Percentiles rank a stretch among this genome's conserved stretches.
Evolutionary conservation across 805 yeast genomes (phyloP).

Genomic region (Schizosaccharomyces japonicus): DNA sequence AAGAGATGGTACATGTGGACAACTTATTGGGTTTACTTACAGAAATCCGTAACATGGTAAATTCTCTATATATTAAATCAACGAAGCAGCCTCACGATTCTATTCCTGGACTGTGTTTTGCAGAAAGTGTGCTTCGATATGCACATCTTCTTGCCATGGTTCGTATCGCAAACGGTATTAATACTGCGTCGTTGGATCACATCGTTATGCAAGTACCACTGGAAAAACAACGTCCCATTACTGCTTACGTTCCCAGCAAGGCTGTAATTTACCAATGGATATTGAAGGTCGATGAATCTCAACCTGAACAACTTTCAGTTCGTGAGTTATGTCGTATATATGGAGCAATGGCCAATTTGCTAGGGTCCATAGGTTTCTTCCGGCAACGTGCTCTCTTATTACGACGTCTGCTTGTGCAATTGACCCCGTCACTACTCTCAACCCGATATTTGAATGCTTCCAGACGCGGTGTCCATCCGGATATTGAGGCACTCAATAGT

Average conservation of each 20-base stretch:
- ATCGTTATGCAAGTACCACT: background rate
- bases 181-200: conserved; percentile 8
- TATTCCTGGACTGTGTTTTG: conserved; percentile 59
- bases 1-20: conserved; percentile 2
- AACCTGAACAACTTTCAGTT: conserved; percentile 9
- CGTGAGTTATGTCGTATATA: conserved; percentile 23
- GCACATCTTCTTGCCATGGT: conserved; percentile 34
- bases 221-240: too few species aligned
- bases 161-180: conserved; percentile 27
- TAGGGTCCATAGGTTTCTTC: conserved; percentile 31
- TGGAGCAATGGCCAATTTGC: conserved; percentile 40
- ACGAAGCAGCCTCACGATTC: conserved; percentile 39
- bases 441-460: conserved; percentile 10
- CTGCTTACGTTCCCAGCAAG: background rate
- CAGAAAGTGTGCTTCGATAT: conserved; percentile 44
- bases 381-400: conserved; percentile 52
- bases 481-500: background rate
- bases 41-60: conserved; percentile 9
- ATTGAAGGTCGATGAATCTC: conserved; percentile 8
- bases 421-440: conserved; percentile 12
- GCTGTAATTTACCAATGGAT: conserved; percentile 4
- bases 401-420: conserved; percentile 33
- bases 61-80: conserved; percentile 24
- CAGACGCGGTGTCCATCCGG: conserved; percentile 8
- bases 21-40: conserved; percentile 10